Evolutionary conservation across 2,329 filamentous ascomycete species (phyloP), one percentile per base, ranked within the genome.

Genomic region (Xylariaceae sp.): DNA sequence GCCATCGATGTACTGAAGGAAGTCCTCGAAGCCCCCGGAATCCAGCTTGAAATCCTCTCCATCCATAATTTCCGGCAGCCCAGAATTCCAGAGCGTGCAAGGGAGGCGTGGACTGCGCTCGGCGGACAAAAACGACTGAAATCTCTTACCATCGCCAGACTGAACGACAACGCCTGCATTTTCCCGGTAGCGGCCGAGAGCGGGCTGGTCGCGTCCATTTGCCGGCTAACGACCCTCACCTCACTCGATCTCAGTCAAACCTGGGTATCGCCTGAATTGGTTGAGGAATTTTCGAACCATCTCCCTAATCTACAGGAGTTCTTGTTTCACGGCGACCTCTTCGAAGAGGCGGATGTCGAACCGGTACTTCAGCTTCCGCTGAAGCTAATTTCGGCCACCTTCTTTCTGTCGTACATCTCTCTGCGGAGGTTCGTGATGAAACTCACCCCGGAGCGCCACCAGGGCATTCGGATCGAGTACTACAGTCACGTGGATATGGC

Each of bases 241-340:
- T 72, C 77, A 26, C 71, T 87, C 2, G 74, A 80, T 39, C 67
- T 85, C 1, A 72, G 76, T 34, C 72, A 77, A 32, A 73, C 81
- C 3, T 76, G 73, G 1, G 76, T 86, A 55, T 72, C 68, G 0
- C 70, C 76, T 6, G 66, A 71, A 6, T 77, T 85, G 40, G 70
- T 86, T 35, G 65, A 71, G 8, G 62, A 62, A 2, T 72, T 87
- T 12, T 72, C 77, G 29, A 56, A 65, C 1, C 66, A 71, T 7
- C 68, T 84, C 7, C 68, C 68, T 0, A 64, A 72, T 12, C 72
- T 88, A 0, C 80, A 84, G 59, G 76, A 80, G 9, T 67, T 87
- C 11, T 76, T 73, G 44, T 76, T 86, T 47, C 77, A 75, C 43
- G 83, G 83, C 43, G 77, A 78, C 12, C 67, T 80, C 27, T 73